Conservation (phyloP, 2,329 filamentous ascomycete genomes). For the Chaetoscypha palmicola region DNA sequence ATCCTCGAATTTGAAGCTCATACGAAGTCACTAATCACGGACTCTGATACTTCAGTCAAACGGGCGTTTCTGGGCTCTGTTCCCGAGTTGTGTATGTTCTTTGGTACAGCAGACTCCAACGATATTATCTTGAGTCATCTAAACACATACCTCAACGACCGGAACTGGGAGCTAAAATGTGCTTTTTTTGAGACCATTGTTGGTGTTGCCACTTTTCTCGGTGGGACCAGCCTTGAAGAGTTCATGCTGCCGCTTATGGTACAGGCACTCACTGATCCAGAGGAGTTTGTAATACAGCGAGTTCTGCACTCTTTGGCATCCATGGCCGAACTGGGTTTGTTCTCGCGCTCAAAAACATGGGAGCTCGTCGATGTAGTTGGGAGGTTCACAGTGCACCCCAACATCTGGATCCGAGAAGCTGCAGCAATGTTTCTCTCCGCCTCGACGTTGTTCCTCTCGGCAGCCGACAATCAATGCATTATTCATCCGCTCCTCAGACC, state of each 20-base stretch:
- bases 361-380: slow-evolving; percentile 78
- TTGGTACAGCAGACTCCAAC: slow-evolving; percentile 83
- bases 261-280: slow-evolving; percentile 84
- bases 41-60: slow-evolving; percentile 76
- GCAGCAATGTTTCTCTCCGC: slow-evolving; percentile 76
- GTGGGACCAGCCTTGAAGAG: slow-evolving; percentile 82
- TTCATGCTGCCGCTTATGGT: slow-evolving; percentile 96
- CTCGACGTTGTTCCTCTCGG: slow-evolving; percentile 66
- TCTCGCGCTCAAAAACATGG: slow-evolving; percentile 79
- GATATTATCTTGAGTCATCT: slow-evolving; percentile 95
- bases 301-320: slow-evolving; percentile 82
- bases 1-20: slow-evolving; percentile 79
- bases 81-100: slow-evolving; percentile 87
- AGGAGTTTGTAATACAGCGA: slow-evolving; percentile 90
- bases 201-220: slow-evolving; percentile 84
- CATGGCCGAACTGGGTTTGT: slow-evolving; percentile 79
- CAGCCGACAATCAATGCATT: slow-evolving; percentile 77
- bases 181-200: slow-evolving; percentile 95
- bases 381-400: slow-evolving; percentile 88
- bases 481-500: slow-evolving; percentile 72
- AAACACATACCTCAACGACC: slow-evolving; percentile 94
- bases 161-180: slow-evolving; percentile 93
- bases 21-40: slow-evolving; percentile 83
- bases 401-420: slow-evolving; percentile 89
- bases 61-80: slow-evolving; percentile 89